Evolutionary conservation across 208 protist species (phyloP), one percentile per base, ranked within the genome.

Genomic region (Trypanosoma conorhini): DNA sequence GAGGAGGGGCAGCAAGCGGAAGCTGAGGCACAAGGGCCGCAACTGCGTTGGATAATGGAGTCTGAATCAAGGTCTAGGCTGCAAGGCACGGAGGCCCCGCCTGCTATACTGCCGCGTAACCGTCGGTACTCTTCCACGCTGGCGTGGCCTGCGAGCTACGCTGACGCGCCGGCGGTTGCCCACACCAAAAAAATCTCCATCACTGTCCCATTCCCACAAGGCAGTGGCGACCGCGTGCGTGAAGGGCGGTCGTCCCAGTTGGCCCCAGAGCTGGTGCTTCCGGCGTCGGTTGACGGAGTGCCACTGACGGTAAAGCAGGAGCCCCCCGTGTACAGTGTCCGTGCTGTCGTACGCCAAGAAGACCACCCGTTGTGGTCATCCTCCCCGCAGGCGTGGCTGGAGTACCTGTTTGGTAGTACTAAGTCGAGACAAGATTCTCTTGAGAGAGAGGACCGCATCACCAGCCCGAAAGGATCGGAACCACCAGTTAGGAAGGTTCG

Each of bases 361-460:
- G 22, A 74, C 38, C 69, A 74, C 35, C 60, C 69, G 59, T 24
- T 74, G 19, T 74, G 69, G 69, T 74, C 69, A 24, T 13, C n/a
- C 26, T 62, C 50, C 19, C 5, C 51, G 15, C 5, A 35, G 50
- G 30, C 38, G 19, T 60, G 50, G 24, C 22, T 67, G 31, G 22
- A 62, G 19, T 67, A 67, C 51, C 60, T 74, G 28, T 60, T 67
- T 60, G 60, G 55, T 10, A n/a, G 42, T 55, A 9, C 7, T 0
- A 55, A 7, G 22, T 31, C 21, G 22, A 30, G 19, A 31, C 17
- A 38, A 38, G 28, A 1, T 7, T 3, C 2, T 40, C 19, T 30
- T 31, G 7, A 1, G 9, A 61, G 19, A 17, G 56, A 24, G 5
- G 50, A 4, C 12, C 3, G 12, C 9, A 54, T n/a, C 1, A 24